Conservation (phyloP, 2,329 filamentous ascomycete genomes). For the Penicillium sp. region DNA sequence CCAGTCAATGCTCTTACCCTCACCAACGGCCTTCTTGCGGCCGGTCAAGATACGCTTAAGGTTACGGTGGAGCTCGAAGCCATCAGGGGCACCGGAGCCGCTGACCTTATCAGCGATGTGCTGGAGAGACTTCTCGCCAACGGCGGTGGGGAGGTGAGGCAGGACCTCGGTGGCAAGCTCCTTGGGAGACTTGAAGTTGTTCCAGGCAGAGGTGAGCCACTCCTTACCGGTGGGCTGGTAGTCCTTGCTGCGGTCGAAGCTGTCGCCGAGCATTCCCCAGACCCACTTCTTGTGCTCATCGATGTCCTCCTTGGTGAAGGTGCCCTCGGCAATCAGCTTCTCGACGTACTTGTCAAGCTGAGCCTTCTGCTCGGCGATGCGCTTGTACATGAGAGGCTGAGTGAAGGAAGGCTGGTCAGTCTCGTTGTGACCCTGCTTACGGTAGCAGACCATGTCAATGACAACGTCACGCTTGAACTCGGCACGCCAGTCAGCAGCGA, state of each 20-base stretch:
- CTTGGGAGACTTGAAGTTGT: conserved; percentile 99
- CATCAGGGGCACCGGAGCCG: conserved; percentile 73
- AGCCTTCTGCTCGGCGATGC: conserved; percentile 79
- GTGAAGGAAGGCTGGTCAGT: conserved; percentile 99
- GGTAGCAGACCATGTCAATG: conserved; percentile 97
- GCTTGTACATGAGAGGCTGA: conserved; percentile 99
- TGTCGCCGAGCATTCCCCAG: conserved; percentile 98
- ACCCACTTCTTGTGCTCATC: conserved; percentile 99
- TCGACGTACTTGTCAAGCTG: conserved; percentile 90
- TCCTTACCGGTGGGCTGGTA: conserved; percentile 96
- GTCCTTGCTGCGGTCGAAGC: conserved; percentile 95
- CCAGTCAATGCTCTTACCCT: conserved; percentile 97
- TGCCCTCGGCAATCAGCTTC: conserved; percentile 86
- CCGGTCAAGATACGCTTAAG: conserved; percentile 91
- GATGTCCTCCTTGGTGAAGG: conserved; percentile 95
- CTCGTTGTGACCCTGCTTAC: conserved; percentile 99
- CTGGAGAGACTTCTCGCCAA: conserved; percentile 71
- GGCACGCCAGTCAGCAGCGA: conserved; percentile 96
- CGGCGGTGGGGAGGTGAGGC: conserved; percentile 84
- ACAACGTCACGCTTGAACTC: conserved; percentile 99
- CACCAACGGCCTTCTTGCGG: conserved; percentile 86
- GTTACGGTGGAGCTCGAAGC: conserved; percentile 89
- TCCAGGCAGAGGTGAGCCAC: conserved; percentile 98
- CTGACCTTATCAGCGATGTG: conserved; percentile 83
- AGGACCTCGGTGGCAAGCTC: conserved; percentile 92